Base-by-base conservation (phyloP, 2,329 filamentous ascomycete genomes). In the Pseudogymnoascus sp. region DNA sequence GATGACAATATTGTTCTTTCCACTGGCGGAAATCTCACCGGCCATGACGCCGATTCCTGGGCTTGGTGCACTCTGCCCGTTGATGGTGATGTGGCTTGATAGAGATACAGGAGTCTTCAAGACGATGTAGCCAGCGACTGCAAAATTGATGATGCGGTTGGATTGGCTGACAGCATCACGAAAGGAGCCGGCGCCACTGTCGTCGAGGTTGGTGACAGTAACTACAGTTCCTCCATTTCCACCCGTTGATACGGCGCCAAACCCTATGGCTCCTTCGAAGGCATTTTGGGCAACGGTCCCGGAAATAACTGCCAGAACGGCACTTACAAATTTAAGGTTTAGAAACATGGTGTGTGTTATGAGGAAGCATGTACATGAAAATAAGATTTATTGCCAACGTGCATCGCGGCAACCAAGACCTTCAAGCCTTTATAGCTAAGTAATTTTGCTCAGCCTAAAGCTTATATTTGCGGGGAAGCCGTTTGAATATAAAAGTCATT, bases 191-290 rank as follows among this genome's bases (percentile, higher is more conserved):
- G 74, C 67, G 2, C 79, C 79, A 10, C 73, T 74, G 65, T 80
- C 78, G 45, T 77, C 72, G 7, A 81, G 72, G 64, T 77, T 81
- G 14, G 75, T 77, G 7, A 81, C 78, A 11, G 77, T 69, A 65
- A 79, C 79, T 2, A 76, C 74, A 3, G 74, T 75, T 29, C 78
- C 78, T 39, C 73, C 71, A 31, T 75, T 75, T 6, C 79, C 78
- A 21, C 79, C 78, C 3, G 76, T 76, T 10, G 79, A 78, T 54
- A 77, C 73, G 34, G 75, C 74, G 10, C 79, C 79, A 64, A 80
- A 80, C 6, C 78, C 78, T 66, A 79, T 76, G 4, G 78, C 79
- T 23, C 79, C 78, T 1, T 78, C 75, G 65, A 81, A 81, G 37
- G 79, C 78, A 54, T 54, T 54, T 11, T 54, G 47, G 8, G 23